These are phyloP conservation scores for Periconia macrospinosa DNA, from an alignment of 2,329 filamentous ascomycete genomes.

Conservation along the genomic window DNA sequence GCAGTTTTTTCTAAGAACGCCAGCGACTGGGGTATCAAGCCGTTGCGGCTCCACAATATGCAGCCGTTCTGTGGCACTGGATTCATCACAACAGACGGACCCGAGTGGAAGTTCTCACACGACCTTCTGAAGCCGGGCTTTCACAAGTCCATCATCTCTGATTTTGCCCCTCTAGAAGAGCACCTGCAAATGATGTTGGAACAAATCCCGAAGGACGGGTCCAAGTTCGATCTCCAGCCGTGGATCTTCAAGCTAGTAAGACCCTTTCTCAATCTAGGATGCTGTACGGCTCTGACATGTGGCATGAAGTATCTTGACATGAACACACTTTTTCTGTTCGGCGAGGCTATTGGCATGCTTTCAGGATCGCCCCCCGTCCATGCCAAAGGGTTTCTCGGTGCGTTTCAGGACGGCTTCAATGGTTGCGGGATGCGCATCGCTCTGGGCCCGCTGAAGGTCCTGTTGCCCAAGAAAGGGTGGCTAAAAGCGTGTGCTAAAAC, in stretches of 20 bases:
- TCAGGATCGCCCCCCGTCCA: constrained; percentile 4
- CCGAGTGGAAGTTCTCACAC: constrained; percentile 4
- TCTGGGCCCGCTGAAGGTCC: constrained; percentile 6
- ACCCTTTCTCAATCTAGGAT: not conserved
- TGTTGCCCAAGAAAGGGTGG: constrained; percentile 8
- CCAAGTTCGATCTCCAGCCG: constrained; percentile 5
- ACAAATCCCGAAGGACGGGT: constrained; percentile 4
- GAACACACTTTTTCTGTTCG: constrained; percentile 11
- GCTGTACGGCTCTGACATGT: not conserved
- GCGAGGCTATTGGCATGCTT: constrained; percentile 9
- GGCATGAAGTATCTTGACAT: constrained; percentile 10
- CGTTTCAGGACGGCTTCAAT: constrained; percentile 9
- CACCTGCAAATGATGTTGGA: constrained; percentile 2
- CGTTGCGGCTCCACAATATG: constrained; percentile 4
- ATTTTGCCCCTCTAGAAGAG: constrained; percentile 3
- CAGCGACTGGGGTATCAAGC: constrained; percentile 24
- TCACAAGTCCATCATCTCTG: constrained; percentile 2
- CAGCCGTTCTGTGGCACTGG: constrained; percentile 5
- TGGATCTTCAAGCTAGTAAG: constrained; percentile 7
- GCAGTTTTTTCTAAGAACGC: constrained; percentile 4
- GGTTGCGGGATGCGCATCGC: constrained; percentile 11
- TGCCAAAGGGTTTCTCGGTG: constrained; percentile 10
- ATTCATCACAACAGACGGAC: constrained; percentile 10
- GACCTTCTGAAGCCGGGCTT: constrained; percentile 7
- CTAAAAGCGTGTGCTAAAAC: constrained; percentile 6